Evolutionary conservation across 352 stramenopile genomes (phyloP).

Genomic region (Aphanomyces invadans): DNA sequence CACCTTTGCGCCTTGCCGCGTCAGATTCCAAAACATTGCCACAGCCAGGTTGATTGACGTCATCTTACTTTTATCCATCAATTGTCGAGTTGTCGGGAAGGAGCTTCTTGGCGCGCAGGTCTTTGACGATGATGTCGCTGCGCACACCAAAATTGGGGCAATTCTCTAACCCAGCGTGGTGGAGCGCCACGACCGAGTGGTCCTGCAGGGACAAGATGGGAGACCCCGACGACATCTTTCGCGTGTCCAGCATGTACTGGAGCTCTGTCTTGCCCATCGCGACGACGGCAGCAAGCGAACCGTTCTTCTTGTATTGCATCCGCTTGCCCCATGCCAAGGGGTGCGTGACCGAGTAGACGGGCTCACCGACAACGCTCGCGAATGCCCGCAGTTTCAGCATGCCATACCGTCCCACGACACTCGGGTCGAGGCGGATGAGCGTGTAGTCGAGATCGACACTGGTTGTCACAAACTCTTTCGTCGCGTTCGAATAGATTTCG

Average conservation of each 20-base stretch:
- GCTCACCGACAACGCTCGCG: slow-evolving; percentile 31
- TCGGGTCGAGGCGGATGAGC: slow-evolving; percentile 42
- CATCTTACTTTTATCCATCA: too few species aligned
- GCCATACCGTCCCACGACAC: slow-evolving; percentile 39
- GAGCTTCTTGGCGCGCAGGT: slow-evolving; percentile 30
- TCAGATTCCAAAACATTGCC: too few species aligned
- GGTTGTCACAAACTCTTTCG: slow-evolving; percentile 35
- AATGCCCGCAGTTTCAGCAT: slow-evolving; percentile 42
- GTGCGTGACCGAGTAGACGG: slow-evolving; percentile 47
- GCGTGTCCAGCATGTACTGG: slow-evolving; percentile 51
- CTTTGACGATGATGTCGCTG: slow-evolving; percentile 35
- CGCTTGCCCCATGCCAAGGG: slow-evolving; percentile 44
- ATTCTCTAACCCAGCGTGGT: slow-evolving; percentile 44
- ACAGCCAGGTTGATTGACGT: too few species aligned
- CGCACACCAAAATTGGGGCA: slow-evolving; percentile 55
- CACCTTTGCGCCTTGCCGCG: too few species aligned
- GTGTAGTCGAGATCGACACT: slow-evolving; percentile 53
- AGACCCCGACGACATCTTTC: slow-evolving; percentile 51
- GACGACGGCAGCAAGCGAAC: slow-evolving; percentile 30
- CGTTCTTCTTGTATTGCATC: slow-evolving; percentile 42
- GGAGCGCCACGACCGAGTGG: slow-evolving; percentile 54
- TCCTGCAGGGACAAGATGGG: slow-evolving; percentile 46
- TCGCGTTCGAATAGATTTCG: slow-evolving; percentile 34
- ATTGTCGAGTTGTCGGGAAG: slow-evolving; percentile 23
- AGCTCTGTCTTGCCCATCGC: slow-evolving; percentile 30